These are phyloP conservation scores for Pseudocercospora musae DNA, from an alignment of 2,329 filamentous ascomycete species.

Conservation along the genomic window DNA sequence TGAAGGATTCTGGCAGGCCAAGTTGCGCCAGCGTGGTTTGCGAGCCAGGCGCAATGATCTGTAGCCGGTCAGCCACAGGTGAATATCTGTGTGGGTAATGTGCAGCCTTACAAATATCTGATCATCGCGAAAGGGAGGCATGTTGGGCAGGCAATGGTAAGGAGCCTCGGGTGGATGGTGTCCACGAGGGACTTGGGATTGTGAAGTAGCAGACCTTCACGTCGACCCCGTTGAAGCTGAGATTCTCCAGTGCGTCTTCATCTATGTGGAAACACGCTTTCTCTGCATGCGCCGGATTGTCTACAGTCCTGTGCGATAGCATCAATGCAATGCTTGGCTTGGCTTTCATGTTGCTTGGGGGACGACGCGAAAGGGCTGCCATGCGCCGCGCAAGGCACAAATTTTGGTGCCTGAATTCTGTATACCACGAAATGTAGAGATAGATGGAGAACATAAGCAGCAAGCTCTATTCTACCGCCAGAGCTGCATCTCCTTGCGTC, in stretches of 20 bases:
- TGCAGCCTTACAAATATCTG: slow-evolving; percentile 32
- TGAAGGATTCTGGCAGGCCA: slow-evolving; percentile 84
- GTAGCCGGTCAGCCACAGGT: neutral
- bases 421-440: too few species aligned
- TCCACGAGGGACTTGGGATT: neutral
- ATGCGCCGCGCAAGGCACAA: neutral
- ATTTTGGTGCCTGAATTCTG: neutral
- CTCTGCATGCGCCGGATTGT: too few species aligned
- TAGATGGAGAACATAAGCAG: too few species aligned
- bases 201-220: neutral
- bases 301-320: too few species aligned
- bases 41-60: slow-evolving; percentile 76
- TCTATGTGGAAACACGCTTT: too few species aligned
- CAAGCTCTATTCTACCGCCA: too few species aligned
- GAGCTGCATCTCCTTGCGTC: too few species aligned
- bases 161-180: neutral
- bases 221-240: too few species aligned
- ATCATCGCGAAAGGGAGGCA: slow-evolving; percentile 37
- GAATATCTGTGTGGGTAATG: neutral
- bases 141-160: slow-evolving; percentile 13
- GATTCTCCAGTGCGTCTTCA: too few species aligned
- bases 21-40: slow-evolving; percentile 88
- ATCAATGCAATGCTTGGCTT: neutral
- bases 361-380: too few species aligned
- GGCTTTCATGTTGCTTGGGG: too few species aligned